Evolutionary conservation across 768 basidiomycete genomes (phyloP).

Genomic region (Mycena maculata): DNA sequence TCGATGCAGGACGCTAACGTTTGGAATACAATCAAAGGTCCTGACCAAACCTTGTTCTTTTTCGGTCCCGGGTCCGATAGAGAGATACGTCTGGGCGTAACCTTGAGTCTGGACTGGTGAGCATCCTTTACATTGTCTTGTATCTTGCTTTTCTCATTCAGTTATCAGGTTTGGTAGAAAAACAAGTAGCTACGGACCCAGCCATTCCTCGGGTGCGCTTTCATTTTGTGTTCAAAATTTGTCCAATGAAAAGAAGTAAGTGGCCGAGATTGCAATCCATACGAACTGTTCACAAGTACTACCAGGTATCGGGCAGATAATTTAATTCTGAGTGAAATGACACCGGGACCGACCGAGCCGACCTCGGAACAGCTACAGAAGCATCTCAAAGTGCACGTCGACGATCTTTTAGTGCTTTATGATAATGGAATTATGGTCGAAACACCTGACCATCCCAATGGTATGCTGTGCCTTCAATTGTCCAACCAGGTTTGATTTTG

Average conservation of each 20-base stretch:
- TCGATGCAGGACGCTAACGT: conserved; percentile 31
- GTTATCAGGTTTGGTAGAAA: conserved; percentile 27
- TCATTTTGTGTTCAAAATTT: conserved; percentile 35
- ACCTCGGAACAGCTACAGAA: conserved; percentile 40
- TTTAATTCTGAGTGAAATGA: conserved; percentile 30
- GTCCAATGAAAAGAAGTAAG: conserved; percentile 16
- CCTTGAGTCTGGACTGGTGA: conserved; percentile 36
- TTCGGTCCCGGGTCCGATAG: background rate
- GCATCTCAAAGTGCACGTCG: conserved; percentile 39
- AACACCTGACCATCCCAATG: conserved; percentile 35
- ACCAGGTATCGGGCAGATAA: conserved; percentile 26
- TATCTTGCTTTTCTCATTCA: background rate
- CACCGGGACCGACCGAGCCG: conserved; percentile 45
- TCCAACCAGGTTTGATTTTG: background rate
- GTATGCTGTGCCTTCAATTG: conserved; percentile 19
- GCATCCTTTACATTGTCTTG: background rate
- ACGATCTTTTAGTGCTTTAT: conserved; percentile 43
- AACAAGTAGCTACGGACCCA: conserved; percentile 36
- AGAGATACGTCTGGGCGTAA: conserved; percentile 35
- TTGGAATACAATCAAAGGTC: conserved; percentile 28
- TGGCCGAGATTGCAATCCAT: too few species aligned
- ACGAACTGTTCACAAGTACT: too few species aligned
- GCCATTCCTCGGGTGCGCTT: conserved; percentile 37
- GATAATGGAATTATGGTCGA: conserved; percentile 36
- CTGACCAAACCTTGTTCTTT: conserved; percentile 30